Percentiles rank a stretch among this genome's conserved stretches.
These are phyloP conservation scores for Conticribra weissflogii DNA, from an alignment of 108 stramenopile genomes.

Conservation along the genomic window DNA sequence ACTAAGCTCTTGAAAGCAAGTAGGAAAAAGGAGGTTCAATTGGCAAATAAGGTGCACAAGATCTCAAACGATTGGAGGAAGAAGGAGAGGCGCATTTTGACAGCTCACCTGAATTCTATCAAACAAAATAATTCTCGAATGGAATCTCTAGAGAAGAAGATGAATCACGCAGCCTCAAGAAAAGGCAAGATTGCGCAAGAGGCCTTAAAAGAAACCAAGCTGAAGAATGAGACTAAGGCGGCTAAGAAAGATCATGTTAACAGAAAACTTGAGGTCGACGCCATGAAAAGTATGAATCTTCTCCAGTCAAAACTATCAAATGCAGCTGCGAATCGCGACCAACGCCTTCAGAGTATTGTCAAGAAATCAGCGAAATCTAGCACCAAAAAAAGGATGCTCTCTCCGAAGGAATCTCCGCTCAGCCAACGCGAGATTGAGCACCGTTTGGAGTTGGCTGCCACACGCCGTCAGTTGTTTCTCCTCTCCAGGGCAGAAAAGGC, in stretches of 20 bases:
- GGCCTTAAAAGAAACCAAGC: background rate
- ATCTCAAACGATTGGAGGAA: background rate
- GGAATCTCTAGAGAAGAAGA: no score
- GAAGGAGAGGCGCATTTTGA: constrained; percentile 7
- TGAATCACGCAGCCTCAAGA: constrained; percentile 8
- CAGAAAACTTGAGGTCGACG: background rate
- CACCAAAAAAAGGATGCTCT: constrained; percentile 17
- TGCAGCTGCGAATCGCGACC: constrained; percentile 6
- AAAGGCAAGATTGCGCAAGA: constrained; percentile 28
- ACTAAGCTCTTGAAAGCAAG: constrained; percentile 9
- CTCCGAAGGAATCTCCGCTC: constrained; percentile 10
- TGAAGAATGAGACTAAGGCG: constrained; percentile 4
- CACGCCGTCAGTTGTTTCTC: constrained; percentile 24
- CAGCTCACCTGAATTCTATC: background rate
- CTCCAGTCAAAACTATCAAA: constrained; percentile 2
- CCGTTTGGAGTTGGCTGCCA: constrained; percentile 20
- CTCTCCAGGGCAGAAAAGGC: constrained; percentile 17
- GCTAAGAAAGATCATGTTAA: constrained; percentile 6
- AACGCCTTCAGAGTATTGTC: background rate
- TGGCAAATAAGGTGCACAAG: constrained; percentile 9
- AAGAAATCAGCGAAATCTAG: constrained; percentile 9
- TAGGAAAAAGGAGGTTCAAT: constrained; percentile 3
- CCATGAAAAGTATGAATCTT: background rate
- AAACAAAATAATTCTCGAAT: no score
- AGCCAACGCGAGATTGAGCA: constrained; percentile 12